Evolutionary conservation across 805 yeast genomes (phyloP), one percentile per base, ranked within the genome.

Genomic region (Sugiyamaella smithiae): DNA sequence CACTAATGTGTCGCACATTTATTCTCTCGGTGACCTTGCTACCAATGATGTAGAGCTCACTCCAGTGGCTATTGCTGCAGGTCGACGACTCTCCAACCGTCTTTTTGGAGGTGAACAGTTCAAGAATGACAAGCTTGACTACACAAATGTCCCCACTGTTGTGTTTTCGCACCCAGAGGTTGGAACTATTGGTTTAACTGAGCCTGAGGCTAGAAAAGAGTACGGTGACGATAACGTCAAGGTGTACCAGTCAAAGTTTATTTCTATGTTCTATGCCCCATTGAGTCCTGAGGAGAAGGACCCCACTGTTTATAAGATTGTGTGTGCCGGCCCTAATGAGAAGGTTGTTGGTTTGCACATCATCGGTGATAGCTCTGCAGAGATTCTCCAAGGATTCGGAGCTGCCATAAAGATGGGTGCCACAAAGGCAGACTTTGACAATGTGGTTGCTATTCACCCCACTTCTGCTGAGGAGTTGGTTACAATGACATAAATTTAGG

Each of bases 351-450:
- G 99, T 24, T 72, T 93, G 58, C 99, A 93, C 68, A 70, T 93
- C 48, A 86, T 90, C 57, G 99, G 99, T 53, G 98, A 90, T 62
- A 70, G 80, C 6, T 81, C 93, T 45, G 81, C 96, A 26, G 99
- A 93, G 70, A 90, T 93, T 51, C 76, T 93, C 60, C 99, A 93
- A 75, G 99, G 99, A 32, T 93, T 93, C 63, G 99, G 98, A 51
- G 99, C 90, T 47, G 99, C 99, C 44, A 73, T 93, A 56, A 90
- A 90, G 73, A 93, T 93, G 99, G 99, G 99, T 28, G 99, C 99
- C 36, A 93, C 99, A 31, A 93, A 93, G 75, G 80, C 80, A 40
- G 97, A 93, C 67, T 93, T 93, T 57, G 99, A 93, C 70, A 82
- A 73, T 67, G 87, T 95, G 73, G 98, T 93, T 38, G 99, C 99